These are phyloP conservation scores for Xylariaceae sp. DNA, from an alignment of 2,329 filamentous ascomycete genomes.

Conservation along the genomic window DNA sequence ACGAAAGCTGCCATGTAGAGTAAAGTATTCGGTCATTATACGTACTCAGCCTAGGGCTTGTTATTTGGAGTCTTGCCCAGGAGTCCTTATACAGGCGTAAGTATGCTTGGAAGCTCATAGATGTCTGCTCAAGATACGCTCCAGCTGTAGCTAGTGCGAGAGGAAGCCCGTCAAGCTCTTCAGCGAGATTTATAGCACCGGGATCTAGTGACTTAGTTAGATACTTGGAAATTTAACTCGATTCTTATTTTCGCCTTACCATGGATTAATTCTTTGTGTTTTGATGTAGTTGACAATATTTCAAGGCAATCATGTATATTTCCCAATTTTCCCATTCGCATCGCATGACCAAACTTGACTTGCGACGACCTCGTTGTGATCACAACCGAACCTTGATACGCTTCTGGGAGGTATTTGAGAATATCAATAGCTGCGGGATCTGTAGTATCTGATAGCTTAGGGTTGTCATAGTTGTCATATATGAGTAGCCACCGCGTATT, in stretches of 20 bases:
- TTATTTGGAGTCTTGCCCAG: slow-evolving; percentile 9
- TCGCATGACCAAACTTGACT: too few species aligned
- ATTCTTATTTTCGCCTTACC: neutral
- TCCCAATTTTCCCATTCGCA: too few species aligned
- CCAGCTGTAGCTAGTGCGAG: slow-evolving; percentile 21
- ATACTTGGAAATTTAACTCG: neutral
- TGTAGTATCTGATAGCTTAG: too few species aligned
- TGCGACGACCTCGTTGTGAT: too few species aligned
- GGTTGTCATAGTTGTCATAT: too few species aligned
- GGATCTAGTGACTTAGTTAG: neutral
- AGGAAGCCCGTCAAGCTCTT: slow-evolving; percentile 14
- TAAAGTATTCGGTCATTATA: slow-evolving; percentile 18
- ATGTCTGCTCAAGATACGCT: slow-evolving; percentile 13
- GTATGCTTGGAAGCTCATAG: slow-evolving; percentile 9
- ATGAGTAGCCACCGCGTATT: too few species aligned
- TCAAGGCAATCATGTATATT: slow-evolving; percentile 40
- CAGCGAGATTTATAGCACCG: slow-evolving; percentile 6
- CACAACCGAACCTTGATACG: too few species aligned
- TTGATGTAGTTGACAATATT: slow-evolving; percentile 42
- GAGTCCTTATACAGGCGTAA: slow-evolving; percentile 13
- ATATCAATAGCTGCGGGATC: too few species aligned
- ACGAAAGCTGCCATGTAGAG: slow-evolving; percentile 17
- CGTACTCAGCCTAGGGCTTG: slow-evolving; percentile 1
- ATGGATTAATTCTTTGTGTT: slow-evolving; percentile 24
- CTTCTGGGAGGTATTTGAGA: too few species aligned